Evolutionary conservation across 164 flowering plant species (phyloP), one percentile per base, ranked within the genome.

Genomic region (Chimonanthus praecox): DNA sequence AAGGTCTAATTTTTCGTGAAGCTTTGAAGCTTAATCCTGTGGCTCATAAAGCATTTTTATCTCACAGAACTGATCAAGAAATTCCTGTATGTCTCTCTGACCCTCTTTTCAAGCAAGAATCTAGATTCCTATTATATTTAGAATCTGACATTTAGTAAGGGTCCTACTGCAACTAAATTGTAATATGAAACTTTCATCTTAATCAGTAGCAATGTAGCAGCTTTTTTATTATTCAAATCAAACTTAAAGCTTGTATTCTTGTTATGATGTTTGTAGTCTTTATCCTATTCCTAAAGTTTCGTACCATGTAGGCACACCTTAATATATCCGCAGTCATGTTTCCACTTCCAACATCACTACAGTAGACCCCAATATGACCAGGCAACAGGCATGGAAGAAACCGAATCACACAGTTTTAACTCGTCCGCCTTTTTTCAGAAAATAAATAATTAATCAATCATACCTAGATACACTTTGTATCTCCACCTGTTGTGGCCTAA

Each of bases 1-100:
- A 95, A 84, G 98, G 99, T 71, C 80, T 83, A 72, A 82, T 83
- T n/a, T 80, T 75, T 44, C 78, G 66, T 67, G 98, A 92, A 68
- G 79, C 85, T 20, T 74, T 87, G 64, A 84, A 78, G 70, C 10
- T 69, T 33, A 73, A 74, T 51, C 88, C 93, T 21, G 46, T 76
- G 73, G 97, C 94, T 64, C 81, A 87, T 73, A 20, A 84, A 80
- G 96, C 94, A 70, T 85, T 95, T 74, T 2, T 67, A 67, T 91
- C 96, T 75, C 78, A 68, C 48, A 77, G 72, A 47, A 75, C 80
- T 5, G 85, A 88, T 77, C 86, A 77, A 76, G 92, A 87, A 78
- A 87, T 95, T 70, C 97, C 99, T 48, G 99, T 94, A 83, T 81
- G 90, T 46, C 76, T 69, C 15, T 65, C 71, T 67, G 2, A 33